Evolutionary conservation across 106 monocot species (phyloP), one percentile per base, ranked within the genome.

Genomic region (Dendrobium nobile): DNA sequence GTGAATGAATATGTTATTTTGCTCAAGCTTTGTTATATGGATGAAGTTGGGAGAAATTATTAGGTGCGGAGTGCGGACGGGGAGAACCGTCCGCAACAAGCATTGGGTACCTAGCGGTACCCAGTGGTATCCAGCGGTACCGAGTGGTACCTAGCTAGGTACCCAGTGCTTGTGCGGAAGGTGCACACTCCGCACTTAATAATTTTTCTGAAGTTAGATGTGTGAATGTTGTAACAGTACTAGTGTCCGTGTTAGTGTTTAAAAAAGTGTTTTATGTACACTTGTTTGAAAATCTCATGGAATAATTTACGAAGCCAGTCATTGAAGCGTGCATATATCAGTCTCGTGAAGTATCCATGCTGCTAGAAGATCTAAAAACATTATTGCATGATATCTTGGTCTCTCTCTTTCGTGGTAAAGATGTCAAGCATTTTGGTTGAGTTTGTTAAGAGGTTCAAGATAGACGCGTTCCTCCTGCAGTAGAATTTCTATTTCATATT

Each of bases 331-430:
- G 17, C 24, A 24, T 65, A 65, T 65, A 24, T 8, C 64, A 65
- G 24, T 22, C 13, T 51, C 13, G 51, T 3, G 51, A 13, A 15
- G 51, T 51, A 51, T 51, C 13, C 51, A 51, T 51, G 51, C 51
- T 51, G 15, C 51, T 51, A 11, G 47, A 47, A 51, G 16, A 26
- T 65, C 64, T 65, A 65, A 65, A 26, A 51, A 15, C 51, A 5
- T 65, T 65, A 65, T 22, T 65, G 64, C 64, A 65, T 65, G n/a
- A 65, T 64, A 64, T 65, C n/a, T 65, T 65, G 4, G 9, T 65
- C 6, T 65, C 8, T 65, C 6, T 65, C 24, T n/a, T 5, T 65
- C 7, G 26, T 65, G 64, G 24, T 65, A 26, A 24, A 65, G 64
- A 8, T 26, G 26, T 26, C 24, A 8, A 2, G 64, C 64, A 65